Evolutionary conservation across 2,329 filamentous ascomycete genomes (phyloP).

Genomic region (Alternaria ventricosa): DNA sequence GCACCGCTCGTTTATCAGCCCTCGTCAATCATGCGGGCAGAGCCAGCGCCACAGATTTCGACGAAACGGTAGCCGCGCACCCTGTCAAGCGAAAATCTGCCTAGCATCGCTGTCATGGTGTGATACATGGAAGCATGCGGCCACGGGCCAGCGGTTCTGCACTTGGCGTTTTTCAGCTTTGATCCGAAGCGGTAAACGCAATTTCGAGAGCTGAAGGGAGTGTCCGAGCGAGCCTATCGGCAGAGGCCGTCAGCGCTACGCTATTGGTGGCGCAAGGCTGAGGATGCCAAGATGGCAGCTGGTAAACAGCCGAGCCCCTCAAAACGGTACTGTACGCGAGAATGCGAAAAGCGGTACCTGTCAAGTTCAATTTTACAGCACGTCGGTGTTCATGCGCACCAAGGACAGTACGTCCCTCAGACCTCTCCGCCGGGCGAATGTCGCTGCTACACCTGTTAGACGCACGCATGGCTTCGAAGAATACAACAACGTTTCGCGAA

Average conservation of each 20-base stretch:
- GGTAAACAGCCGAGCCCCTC: not conserved
- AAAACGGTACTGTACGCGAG: constrained; percentile 10
- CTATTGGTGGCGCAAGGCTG: constrained; percentile 31
- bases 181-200: not conserved
- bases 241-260: constrained; percentile 14
- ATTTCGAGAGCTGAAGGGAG: constrained; percentile 1
- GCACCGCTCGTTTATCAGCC: not conserved
- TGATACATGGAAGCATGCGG: not conserved
- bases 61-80: not conserved
- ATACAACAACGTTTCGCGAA: not conserved
- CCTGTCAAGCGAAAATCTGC: not conserved
- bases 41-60: not conserved
- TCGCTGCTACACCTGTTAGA: not conserved
- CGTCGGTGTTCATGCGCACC: not conserved
- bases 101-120: not conserved
- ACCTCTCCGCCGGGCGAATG: not conserved
- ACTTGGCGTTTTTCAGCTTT: constrained; percentile 7
- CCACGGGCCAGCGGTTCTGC: not conserved
- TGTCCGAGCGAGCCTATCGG: not conserved
- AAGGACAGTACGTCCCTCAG: not conserved
- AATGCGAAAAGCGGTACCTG: not conserved
- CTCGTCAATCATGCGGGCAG: not conserved
- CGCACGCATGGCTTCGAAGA: not conserved
- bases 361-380: not conserved
- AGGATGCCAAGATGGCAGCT: constrained; percentile 24